phyloP scores from a whole-genome alignment of 371 early-diverging fungal genomes.

The Mucor indicus region DNA sequence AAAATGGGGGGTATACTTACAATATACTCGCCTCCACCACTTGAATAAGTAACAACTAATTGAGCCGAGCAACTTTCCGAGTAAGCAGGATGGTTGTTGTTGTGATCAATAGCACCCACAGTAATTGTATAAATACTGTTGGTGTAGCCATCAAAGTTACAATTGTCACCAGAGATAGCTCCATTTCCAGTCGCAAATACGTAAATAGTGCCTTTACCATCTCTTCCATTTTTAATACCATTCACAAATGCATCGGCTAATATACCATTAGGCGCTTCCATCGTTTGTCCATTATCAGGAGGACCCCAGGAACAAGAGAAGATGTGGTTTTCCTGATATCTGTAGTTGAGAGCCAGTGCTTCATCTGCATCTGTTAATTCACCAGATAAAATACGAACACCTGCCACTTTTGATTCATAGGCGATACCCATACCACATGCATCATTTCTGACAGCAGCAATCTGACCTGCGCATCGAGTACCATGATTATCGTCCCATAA shows the following conservation, averaged over 20 bases:
- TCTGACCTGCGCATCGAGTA: slow-evolving; percentile 96
- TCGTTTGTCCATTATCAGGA: slow-evolving; percentile 83
- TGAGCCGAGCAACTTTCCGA: slow-evolving; percentile 91
- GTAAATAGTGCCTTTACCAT: slow-evolving; percentile 84
- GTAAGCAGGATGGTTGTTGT: slow-evolving; percentile 77
- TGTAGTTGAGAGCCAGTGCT: slow-evolving; percentile 85
- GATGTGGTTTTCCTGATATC: slow-evolving; percentile 83
- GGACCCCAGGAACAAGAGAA: slow-evolving; percentile 97
- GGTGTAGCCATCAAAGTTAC: slow-evolving; percentile 97
- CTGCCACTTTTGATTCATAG: slow-evolving; percentile 83
- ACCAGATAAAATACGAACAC: slow-evolving; percentile 89
- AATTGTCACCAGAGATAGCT: slow-evolving; percentile 79
- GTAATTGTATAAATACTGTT: slow-evolving; percentile 94
- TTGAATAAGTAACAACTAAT: slow-evolving; percentile 85
- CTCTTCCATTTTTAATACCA: slow-evolving; percentile 82
- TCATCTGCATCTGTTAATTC: slow-evolving; percentile 88
- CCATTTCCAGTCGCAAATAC: slow-evolving; percentile 98
- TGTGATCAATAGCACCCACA: slow-evolving; percentile 85
- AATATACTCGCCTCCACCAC: slow-evolving; percentile 73
- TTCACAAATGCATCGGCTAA: slow-evolving; percentile 80
- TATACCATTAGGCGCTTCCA: slow-evolving; percentile 84
- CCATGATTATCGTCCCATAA: slow-evolving; percentile 88
- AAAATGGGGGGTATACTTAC: no score
- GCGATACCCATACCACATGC: slow-evolving; percentile 97
- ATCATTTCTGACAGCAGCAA: slow-evolving; percentile 86